These are phyloP conservation scores for Pichia occidentalis DNA, from an alignment of 805 yeast species.

Conservation along the genomic window DNA sequence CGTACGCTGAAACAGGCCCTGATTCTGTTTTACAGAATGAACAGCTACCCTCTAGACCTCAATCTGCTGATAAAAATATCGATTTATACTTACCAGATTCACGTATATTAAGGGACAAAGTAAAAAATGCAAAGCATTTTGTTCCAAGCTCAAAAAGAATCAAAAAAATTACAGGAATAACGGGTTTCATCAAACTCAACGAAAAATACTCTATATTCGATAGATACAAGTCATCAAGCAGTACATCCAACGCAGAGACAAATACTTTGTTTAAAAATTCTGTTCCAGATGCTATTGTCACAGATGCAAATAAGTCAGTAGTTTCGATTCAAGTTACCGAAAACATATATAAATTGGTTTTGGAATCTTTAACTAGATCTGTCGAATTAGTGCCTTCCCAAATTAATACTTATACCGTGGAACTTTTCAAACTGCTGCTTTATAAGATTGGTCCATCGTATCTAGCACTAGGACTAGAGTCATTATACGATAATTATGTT, in stretches of 20 bases:
- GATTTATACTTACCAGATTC: constrained; percentile 15
- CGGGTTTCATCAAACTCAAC: constrained; percentile 46
- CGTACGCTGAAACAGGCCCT: background rate
- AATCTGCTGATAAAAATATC: constrained; percentile 4
- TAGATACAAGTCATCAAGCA: constrained; percentile 16
- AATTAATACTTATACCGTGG: constrained; percentile 56
- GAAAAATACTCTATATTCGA: constrained; percentile 37
- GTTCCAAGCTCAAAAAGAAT: constrained; percentile 18
- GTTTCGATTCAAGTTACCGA: constrained; percentile 48
- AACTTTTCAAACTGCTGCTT: constrained; percentile 58
- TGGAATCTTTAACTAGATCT: constrained; percentile 72
- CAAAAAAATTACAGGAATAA: constrained; percentile 23
- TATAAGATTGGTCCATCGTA: constrained; percentile 68
- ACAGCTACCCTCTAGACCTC: no score
- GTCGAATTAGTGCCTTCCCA: constrained; percentile 64
- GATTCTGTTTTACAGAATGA: constrained; percentile 1
- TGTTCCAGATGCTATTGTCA: constrained; percentile 11
- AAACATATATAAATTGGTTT: constrained; percentile 56
- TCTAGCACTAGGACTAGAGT: constrained; percentile 69
- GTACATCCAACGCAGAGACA: background rate
- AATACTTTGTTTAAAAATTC: background rate
- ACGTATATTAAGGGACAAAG: constrained; percentile 12
- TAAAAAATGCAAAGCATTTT: constrained; percentile 11
- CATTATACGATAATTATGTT: constrained; percentile 40
- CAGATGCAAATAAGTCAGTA: constrained; percentile 13